Base-by-base conservation (phyloP, 176 grass and related monocot genomes). In the Oryza glumipatula region DNA sequence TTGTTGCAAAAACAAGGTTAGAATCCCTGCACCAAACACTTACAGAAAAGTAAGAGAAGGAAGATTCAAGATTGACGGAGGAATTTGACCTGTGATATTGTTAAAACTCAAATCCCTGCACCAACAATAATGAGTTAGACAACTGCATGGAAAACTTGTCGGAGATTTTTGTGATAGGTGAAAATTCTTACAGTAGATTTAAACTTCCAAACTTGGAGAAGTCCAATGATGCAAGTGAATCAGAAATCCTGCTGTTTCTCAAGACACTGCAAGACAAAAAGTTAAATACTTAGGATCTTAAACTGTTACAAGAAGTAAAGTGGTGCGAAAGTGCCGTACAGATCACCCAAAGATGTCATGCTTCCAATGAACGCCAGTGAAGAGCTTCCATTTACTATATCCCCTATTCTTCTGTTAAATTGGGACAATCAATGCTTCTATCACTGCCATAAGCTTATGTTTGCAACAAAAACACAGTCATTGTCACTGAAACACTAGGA, bases 51-150 rank as follows among this genome's bases (percentile, higher is more conserved):
- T 17, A 52, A 82, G 44, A 80, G 23, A 35, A 73, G 22, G 2
- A 22, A 94, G 76, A 84, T 48, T 97, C 76, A 97, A 93, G 79
- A 97, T 82, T 11, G 86, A 79, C 28, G 76, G 85, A 39, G 90
- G 92, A 58, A 95, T 41, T 85, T 84, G 74, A 41, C 95, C 95
- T 56, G 90, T 91, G 68, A 98, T 88, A 84, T 94, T 93, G 85
- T 98, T 94, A 35, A 98, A 98, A 88, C 92, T 98, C 81, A 98
- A 81, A 86, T 98, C 95, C 75, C 95, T 98, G 78, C 9, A 73
- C 1, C 58, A 83, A 73, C 48, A 2, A 49, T 80, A 73, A 67
- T 4, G 66, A 61, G 17, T 89, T 85, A 89, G 41, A 83, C 21
- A 77, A 54, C 11, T 45, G 72, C 85, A 63, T 46, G 21, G 9